Evolutionary conservation across 2,329 filamentous ascomycete species (phyloP).

Genomic region (Furcasterigmium sp.): DNA sequence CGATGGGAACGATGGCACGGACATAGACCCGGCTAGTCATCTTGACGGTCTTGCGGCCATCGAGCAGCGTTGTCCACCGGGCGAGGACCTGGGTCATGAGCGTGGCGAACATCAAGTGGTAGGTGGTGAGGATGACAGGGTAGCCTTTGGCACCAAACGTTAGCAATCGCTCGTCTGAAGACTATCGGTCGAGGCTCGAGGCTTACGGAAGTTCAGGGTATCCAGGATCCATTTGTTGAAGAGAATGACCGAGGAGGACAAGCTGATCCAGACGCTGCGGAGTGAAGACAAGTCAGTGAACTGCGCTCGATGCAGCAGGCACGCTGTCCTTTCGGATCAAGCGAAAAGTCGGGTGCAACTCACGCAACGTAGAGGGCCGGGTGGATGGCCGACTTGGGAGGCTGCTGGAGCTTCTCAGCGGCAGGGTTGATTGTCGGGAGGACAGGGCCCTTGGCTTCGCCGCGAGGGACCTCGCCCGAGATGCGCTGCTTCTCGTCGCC

Average conservation of each 20-base stretch:
- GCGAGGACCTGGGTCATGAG: conserved; percentile 92
- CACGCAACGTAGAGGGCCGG: conserved; percentile 80
- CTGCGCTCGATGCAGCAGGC: background rate
- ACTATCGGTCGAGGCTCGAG: background rate
- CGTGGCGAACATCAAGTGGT: conserved; percentile 90
- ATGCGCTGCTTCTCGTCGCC: conserved; percentile 75
- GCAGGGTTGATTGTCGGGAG: conserved; percentile 79
- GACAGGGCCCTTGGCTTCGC: conserved; percentile 51
- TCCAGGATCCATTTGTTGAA: conserved; percentile 99
- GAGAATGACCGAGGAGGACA: conserved; percentile 91
- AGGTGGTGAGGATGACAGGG: conserved; percentile 85
- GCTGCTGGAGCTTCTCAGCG: conserved; percentile 61
- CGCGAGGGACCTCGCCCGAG: conserved; percentile 69
- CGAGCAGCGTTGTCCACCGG: conserved; percentile 81
- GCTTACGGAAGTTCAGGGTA: conserved; percentile 66
- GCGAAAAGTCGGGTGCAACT: too few relatives aligned
- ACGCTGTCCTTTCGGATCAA: background rate
- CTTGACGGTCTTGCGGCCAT: conserved; percentile 92
- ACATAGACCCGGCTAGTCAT: conserved; percentile 95
- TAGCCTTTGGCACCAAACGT: conserved; percentile 54
- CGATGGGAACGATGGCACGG: conserved; percentile 89
- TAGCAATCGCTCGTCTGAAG: conserved; percentile 1
- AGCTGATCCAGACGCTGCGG: conserved; percentile 77
- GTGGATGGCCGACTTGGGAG: conserved; percentile 60
- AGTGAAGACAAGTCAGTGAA: conserved; percentile 4